These are phyloP conservation scores for Keithomyces neogunnii DNA, from an alignment of 2,329 filamentous ascomycete genomes.

Conservation along the genomic window DNA sequence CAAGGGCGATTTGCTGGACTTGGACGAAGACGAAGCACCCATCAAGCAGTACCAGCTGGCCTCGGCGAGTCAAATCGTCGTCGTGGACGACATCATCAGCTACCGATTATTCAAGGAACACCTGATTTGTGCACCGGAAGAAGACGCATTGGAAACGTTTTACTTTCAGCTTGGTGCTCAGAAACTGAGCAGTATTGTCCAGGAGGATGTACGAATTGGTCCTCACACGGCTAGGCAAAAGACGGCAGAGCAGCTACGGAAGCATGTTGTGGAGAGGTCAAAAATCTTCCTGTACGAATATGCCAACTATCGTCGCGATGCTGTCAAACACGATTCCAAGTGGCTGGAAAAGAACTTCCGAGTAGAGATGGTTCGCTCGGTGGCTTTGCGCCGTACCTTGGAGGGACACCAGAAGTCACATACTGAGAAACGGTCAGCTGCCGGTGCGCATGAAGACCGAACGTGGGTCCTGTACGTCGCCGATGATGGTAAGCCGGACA, in stretches of 20 bases:
- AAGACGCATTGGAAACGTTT: slow-evolving; percentile 77
- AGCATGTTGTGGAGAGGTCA: slow-evolving; percentile 77
- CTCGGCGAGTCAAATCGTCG: slow-evolving; percentile 61
- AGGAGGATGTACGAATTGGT: slow-evolving; percentile 69
- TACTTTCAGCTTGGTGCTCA: slow-evolving; percentile 75
- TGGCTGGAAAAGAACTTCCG: slow-evolving; percentile 84
- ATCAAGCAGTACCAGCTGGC: slow-evolving; percentile 75
- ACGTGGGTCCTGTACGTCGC: slow-evolving; percentile 70
- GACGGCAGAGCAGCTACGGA: slow-evolving; percentile 60
- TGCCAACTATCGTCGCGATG: slow-evolving; percentile 59
- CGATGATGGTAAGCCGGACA: slow-evolving; percentile 58
- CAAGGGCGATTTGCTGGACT: slow-evolving; percentile 38
- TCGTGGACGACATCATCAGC: slow-evolving; percentile 81
- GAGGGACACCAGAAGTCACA: slow-evolving; percentile 61
- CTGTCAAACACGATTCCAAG: slow-evolving; percentile 76
- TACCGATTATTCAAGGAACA: slow-evolving; percentile 82
- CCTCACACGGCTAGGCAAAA: slow-evolving; percentile 57
- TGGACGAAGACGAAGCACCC: slow-evolving; percentile 53
- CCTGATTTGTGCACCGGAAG: slow-evolving; percentile 80
- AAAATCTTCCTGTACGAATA: slow-evolving; percentile 83
- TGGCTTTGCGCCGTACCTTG: slow-evolving; percentile 71
- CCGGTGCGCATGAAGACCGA: slow-evolving; percentile 43
- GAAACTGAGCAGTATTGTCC: slow-evolving; percentile 66
- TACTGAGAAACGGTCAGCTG: slow-evolving; percentile 68
- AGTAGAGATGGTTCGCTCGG: slow-evolving; percentile 69